phyloP scores from a whole-genome alignment of 2,329 filamentous ascomycete genomes.

The Cercospora canescens region DNA sequence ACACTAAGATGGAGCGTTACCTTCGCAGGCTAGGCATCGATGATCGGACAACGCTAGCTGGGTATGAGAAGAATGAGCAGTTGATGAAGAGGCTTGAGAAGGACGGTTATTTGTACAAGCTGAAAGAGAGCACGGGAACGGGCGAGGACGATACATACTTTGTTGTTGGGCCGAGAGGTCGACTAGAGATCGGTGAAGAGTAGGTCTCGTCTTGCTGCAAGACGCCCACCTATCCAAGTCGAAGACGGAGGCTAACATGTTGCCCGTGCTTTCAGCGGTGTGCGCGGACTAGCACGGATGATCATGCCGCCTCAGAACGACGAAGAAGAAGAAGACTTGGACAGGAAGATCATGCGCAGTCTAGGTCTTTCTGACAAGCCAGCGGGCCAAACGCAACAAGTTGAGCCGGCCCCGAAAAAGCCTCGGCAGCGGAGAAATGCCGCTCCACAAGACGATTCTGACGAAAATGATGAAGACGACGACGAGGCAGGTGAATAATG shows the following conservation, averaged over 20 bases:
- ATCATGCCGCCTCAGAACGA: slow-evolving; percentile 46
- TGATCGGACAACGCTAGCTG: slow-evolving; percentile 61
- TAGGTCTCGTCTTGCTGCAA: neutral
- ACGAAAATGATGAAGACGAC: slow-evolving; percentile 19
- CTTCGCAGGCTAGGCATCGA: slow-evolving; percentile 74
- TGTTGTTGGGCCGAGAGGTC: slow-evolving; percentile 80
- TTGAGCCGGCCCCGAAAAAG: slow-evolving; percentile 5
- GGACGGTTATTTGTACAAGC: slow-evolving; percentile 79
- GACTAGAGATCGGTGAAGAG: slow-evolving; percentile 77
- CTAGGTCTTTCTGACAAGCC: slow-evolving; percentile 30
- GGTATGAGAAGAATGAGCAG: slow-evolving; percentile 68
- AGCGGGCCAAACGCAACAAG: neutral
- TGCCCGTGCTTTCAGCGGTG: slow-evolving; percentile 46
- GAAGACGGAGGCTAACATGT: neutral
- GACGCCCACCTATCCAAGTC: neutral
- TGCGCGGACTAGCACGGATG: slow-evolving; percentile 65
- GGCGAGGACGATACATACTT: slow-evolving; percentile 80
- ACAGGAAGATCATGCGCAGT: slow-evolving; percentile 36
- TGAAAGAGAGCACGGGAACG: slow-evolving; percentile 62
- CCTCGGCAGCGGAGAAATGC: slow-evolving; percentile 4
- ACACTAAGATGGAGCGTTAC: slow-evolving; percentile 76
- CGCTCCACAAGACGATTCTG: slow-evolving; percentile 9
- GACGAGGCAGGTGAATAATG: slow-evolving; percentile 19
- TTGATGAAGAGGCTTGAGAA: slow-evolving; percentile 72
- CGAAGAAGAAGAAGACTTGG: slow-evolving; percentile 34